Evolutionary conservation across 495 filamentous ascomycete species (phyloP).

Genomic region (Xylaria cubensis): DNA sequence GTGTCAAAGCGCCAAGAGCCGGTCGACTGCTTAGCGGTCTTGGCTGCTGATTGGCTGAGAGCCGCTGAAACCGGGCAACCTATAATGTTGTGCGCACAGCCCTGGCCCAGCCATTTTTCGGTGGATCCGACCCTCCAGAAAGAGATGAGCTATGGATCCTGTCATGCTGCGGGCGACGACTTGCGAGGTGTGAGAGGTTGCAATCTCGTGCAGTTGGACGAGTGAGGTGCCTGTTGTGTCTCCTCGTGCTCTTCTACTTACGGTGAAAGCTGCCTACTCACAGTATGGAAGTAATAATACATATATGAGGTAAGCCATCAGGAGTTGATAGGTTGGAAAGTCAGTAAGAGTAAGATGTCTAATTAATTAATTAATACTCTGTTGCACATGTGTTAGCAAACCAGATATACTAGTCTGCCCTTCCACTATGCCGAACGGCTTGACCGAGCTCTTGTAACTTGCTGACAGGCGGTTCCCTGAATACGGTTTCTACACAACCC

Average conservation of each 20-base stretch:
- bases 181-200: too few relatives aligned
- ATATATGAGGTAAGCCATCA: neutral
- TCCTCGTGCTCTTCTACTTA: neutral
- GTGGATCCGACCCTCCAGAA: slow-evolving; percentile 19
- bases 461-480: neutral
- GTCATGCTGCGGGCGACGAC: neutral
- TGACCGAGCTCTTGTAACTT: neutral
- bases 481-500: neutral
- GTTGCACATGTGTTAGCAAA: neutral
- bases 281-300: neutral
- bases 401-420: neutral
- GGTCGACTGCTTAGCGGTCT: neutral
- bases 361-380: neutral
- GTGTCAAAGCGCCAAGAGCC: too few relatives aligned
- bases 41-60: slow-evolving; percentile 1
- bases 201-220: neutral
- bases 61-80: neutral
- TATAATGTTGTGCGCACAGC: neutral
- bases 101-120: slow-evolving; percentile 9
- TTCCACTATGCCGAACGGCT: neutral
- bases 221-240: too few relatives aligned
- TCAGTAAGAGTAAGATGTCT: neutral
- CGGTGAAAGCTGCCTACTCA: neutral
- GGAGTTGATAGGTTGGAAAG: neutral
- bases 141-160: slow-evolving; percentile 17